Evolutionary conservation across 2,329 filamentous ascomycete species (phyloP).

Genomic region (Mycocentrospora acerina): DNA sequence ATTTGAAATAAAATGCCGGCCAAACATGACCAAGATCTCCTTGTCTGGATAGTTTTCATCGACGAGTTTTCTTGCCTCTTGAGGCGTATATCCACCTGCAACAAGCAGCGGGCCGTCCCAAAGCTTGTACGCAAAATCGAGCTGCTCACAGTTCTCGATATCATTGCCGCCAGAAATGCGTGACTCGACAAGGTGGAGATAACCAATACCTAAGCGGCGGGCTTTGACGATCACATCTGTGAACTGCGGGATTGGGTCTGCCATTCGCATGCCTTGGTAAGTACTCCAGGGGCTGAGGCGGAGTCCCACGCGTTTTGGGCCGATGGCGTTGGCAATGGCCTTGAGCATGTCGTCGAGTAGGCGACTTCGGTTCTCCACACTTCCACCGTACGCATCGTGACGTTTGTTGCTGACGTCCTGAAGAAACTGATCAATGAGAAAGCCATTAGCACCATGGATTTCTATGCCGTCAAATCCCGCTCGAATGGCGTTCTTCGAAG

Average conservation of each 20-base stretch:
- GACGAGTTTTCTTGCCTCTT: no score
- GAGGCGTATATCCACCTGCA: slow-evolving; percentile 44
- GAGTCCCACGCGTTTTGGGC: slow-evolving; percentile 58
- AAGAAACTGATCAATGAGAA: slow-evolving; percentile 67
- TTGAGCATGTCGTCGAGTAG: slow-evolving; percentile 56
- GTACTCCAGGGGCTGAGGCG: slow-evolving; percentile 61
- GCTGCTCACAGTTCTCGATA: slow-evolving; percentile 12
- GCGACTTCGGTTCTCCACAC: slow-evolving; percentile 53
- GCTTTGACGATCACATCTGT: neutral
- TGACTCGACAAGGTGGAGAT: slow-evolving; percentile 55
- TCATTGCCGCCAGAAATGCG: slow-evolving; percentile 50
- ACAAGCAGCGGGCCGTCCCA: slow-evolving; percentile 30
- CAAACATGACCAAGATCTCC: no score
- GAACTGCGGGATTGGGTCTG: slow-evolving; percentile 47
- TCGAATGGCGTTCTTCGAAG: slow-evolving; percentile 46
- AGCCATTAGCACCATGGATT: slow-evolving; percentile 60
- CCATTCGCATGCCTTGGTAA: slow-evolving; percentile 65
- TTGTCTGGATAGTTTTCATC: no score
- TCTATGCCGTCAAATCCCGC: slow-evolving; percentile 64
- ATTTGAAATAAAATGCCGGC: no score
- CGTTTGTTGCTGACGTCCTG: slow-evolving; percentile 58
- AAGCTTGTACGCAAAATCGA: slow-evolving; percentile 7
- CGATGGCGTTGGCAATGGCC: slow-evolving; percentile 52
- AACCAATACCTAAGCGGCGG: slow-evolving; percentile 51
- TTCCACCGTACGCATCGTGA: slow-evolving; percentile 50